Percentiles rank a stretch among this genome's conserved stretches.
These are phyloP conservation scores for Globisporangium paroecandrum DNA, from an alignment of 352 stramenopile species.

Conservation along the genomic window DNA sequence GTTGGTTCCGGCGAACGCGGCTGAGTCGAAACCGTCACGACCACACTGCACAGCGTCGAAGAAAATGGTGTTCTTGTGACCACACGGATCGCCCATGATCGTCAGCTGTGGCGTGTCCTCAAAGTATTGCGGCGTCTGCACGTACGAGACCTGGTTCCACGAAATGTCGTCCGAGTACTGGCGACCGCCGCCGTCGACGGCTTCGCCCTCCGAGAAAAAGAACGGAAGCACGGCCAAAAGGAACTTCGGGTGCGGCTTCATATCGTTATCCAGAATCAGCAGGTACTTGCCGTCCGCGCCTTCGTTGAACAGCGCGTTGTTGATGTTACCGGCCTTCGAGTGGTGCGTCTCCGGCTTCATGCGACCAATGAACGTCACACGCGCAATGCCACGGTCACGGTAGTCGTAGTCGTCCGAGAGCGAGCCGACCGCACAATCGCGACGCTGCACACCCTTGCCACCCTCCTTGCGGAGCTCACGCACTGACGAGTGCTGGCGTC, in stretches of 20 bases:
- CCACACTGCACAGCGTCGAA: slow-evolving; percentile 87
- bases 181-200: slow-evolving; percentile 74
- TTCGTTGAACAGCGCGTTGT: slow-evolving; percentile 90
- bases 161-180: slow-evolving; percentile 89
- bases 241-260: slow-evolving; percentile 90
- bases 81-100: slow-evolving; percentile 85
- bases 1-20: slow-evolving; percentile 87
- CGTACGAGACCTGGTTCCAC: slow-evolving; percentile 88
- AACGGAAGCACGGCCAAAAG: slow-evolving; percentile 82
- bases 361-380: slow-evolving; percentile 83
- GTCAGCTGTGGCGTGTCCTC: slow-evolving; percentile 80
- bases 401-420: slow-evolving; percentile 90
- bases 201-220: slow-evolving; percentile 88
- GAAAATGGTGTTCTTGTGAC: slow-evolving; percentile 90
- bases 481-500: slow-evolving; percentile 83
- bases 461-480: slow-evolving; percentile 81
- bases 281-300: slow-evolving; percentile 86
- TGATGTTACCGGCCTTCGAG: slow-evolving; percentile 92
- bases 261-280: slow-evolving; percentile 91
- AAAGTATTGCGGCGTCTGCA: slow-evolving; percentile 90
- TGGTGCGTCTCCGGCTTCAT: slow-evolving; percentile 89
- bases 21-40: slow-evolving; percentile 85
- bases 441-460: slow-evolving; percentile 74
- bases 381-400: slow-evolving; percentile 82
- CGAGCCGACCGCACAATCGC: slow-evolving; percentile 83